Percentiles rank a stretch among this genome's conserved stretches.
Evolutionary conservation across 2,329 filamentous ascomycete species (phyloP).

Genomic region (Diaporthe amygdali): DNA sequence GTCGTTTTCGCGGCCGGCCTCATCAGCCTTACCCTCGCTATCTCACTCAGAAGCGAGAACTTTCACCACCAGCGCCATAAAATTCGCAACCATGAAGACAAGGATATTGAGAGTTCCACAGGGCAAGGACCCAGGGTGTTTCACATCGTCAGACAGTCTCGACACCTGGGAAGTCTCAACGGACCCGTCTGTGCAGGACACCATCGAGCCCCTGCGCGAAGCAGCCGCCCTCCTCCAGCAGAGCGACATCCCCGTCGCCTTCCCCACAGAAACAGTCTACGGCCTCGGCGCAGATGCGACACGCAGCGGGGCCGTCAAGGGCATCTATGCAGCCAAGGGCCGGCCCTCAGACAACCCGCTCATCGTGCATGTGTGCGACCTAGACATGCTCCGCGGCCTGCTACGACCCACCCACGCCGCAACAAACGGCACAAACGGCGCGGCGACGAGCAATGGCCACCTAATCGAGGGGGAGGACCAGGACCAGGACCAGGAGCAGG

Average conservation of each 20-base stretch:
- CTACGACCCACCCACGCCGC: constrained; percentile 43
- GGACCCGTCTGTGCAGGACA: constrained; percentile 29
- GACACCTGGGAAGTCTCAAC: constrained; percentile 48
- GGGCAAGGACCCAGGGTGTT: constrained; percentile 23
- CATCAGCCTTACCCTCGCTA: constrained; percentile 15
- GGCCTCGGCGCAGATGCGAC: constrained; percentile 96
- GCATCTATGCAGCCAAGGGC: constrained; percentile 93
- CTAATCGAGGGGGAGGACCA: background rate
- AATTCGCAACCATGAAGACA: constrained; percentile 30
- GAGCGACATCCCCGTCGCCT: constrained; percentile 81
- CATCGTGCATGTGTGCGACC: constrained; percentile 87
- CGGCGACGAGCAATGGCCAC: background rate
- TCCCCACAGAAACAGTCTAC: constrained; percentile 98
- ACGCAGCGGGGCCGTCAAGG: constrained; percentile 78
- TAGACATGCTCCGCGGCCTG: constrained; percentile 74
- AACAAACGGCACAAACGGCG: constrained; percentile 25
- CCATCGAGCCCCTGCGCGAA: constrained; percentile 54
- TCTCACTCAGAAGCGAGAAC: background rate
- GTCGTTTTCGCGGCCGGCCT: background rate
- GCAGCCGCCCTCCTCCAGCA: constrained; percentile 71
- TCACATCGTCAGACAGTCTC: constrained; percentile 30
- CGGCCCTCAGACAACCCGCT: constrained; percentile 93
- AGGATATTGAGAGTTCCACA: constrained; percentile 33
- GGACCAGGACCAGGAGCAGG: constrained; percentile 29
- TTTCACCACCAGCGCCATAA: constrained; percentile 4